Conservation (phyloP, 352 stramenopile species). For the Phytophthora litchii region DNA sequence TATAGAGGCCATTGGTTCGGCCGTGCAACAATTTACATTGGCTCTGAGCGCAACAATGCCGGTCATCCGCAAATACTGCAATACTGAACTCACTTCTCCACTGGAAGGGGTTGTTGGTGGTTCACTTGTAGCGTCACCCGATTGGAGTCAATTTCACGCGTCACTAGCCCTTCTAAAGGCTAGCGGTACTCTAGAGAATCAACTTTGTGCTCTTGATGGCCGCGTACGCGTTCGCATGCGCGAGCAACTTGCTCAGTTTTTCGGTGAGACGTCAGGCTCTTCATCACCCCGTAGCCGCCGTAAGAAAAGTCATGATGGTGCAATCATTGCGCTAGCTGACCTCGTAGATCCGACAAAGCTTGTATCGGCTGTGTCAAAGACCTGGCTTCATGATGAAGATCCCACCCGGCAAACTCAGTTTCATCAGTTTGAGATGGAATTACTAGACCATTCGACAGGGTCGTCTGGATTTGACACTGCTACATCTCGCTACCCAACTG, state of each 20-base stretch:
- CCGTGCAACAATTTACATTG: constrained; percentile 58
- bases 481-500: constrained; percentile 25
- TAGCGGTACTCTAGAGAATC: constrained; percentile 56
- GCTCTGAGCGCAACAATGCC: constrained; percentile 44
- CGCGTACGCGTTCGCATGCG: constrained; percentile 57
- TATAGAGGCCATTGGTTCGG: constrained; percentile 41
- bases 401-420: constrained; percentile 46
- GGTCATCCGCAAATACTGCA: constrained; percentile 52
- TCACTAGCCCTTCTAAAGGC: constrained; percentile 66
- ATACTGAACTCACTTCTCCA: constrained; percentile 24
- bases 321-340: constrained; percentile 28
- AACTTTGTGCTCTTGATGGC: constrained; percentile 53
- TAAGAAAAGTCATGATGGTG: constrained; percentile 38
- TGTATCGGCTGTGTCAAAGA: constrained; percentile 38
- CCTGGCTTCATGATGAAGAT: constrained; percentile 63
- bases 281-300: constrained; percentile 34
- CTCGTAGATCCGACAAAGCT: constrained; percentile 52
- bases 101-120: not conserved
- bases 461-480: constrained; percentile 13
- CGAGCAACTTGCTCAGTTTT: constrained; percentile 57
- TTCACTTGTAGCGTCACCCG: constrained; percentile 28
- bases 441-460: constrained; percentile 28
- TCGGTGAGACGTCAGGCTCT: constrained; percentile 28
- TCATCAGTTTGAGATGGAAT: constrained; percentile 57
- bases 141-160: constrained; percentile 80